These are phyloP conservation scores for Debaryomyces maramus DNA, from an alignment of 805 yeast species.

Conservation along the genomic window DNA sequence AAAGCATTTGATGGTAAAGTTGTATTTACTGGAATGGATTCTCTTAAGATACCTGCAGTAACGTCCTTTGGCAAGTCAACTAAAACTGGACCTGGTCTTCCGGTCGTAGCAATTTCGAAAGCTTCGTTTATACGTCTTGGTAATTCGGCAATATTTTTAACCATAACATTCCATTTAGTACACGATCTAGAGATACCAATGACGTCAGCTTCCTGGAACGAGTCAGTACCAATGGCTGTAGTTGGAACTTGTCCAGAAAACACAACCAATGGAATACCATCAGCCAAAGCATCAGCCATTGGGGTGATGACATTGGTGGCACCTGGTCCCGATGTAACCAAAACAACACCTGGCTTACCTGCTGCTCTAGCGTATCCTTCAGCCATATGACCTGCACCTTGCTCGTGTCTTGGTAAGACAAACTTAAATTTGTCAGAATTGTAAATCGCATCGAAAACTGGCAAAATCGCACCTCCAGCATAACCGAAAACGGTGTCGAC, in stretches of 20 bases:
- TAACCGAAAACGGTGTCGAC: conserved; percentile 97
- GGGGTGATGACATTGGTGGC: conserved; percentile 99
- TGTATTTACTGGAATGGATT: conserved; percentile 78
- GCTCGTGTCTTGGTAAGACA: conserved; percentile 94
- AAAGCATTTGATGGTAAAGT: conserved; percentile 77
- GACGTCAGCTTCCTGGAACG: conserved; percentile 99
- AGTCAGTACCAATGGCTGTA: conserved; percentile 93
- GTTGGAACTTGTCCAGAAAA: conserved; percentile 98
- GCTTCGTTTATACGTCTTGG: conserved; percentile 97
- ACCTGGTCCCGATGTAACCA: conserved; percentile 99
- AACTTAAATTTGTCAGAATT: conserved; percentile 87
- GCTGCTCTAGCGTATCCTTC: conserved; percentile 96
- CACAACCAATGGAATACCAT: conserved; percentile 95
- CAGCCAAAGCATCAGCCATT: conserved; percentile 95
- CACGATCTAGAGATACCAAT: conserved; percentile 96
- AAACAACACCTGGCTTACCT: conserved; percentile 96
- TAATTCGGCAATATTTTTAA: conserved; percentile 87
- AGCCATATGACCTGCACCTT: conserved; percentile 99
- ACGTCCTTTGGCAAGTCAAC: conserved; percentile 98
- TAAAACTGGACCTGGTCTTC: conserved; percentile 98
- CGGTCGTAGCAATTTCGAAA: conserved; percentile 91
- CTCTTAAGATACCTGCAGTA: conserved; percentile 84
- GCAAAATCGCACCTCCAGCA: conserved; percentile 98
- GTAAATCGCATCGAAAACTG: conserved; percentile 96
- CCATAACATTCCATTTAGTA: conserved; percentile 99